These are phyloP conservation scores for Ascoidea tarda DNA, from an alignment of 805 yeast genomes.

Conservation along the genomic window DNA sequence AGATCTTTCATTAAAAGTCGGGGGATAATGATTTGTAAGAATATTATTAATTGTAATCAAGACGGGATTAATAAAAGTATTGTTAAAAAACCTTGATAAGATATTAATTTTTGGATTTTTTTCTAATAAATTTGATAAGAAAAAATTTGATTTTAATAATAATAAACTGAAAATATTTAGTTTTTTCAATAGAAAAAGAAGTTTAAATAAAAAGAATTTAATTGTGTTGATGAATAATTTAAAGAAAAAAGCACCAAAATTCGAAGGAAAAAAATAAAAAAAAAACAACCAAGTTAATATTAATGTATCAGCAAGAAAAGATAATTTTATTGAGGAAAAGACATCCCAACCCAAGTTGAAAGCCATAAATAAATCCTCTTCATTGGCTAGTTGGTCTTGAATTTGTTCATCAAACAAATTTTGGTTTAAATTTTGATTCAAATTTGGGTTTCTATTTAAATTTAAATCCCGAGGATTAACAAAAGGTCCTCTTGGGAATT, in stretches of 20 bases:
- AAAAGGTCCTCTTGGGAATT: no score
- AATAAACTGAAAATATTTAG: no score
- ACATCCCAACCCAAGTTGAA: conserved; percentile 1
- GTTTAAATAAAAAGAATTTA: no score
- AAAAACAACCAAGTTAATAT: conserved; percentile 1
- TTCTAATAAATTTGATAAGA: background rate
- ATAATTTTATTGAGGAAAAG: conserved; percentile 3
- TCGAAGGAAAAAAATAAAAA: conserved; percentile 7
- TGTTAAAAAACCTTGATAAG: background rate
- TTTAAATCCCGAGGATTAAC: no score
- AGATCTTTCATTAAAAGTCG: conserved; percentile 23
- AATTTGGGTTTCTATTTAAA: no score
- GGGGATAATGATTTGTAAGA: conserved; percentile 14
- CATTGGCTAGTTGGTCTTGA: background rate
- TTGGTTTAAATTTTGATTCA: background rate
- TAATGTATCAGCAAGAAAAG: conserved; percentile 1
- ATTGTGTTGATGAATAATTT: background rate
- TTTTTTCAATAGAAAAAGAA: no score
- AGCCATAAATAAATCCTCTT: background rate
- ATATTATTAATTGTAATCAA: conserved; percentile 11
- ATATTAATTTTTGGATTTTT: no score
- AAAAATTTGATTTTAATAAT: no score
- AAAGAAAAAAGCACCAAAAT: conserved; percentile 1
- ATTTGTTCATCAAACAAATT: background rate
- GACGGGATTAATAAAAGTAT: conserved; percentile 13